Evolutionary conservation across 331 rosid genomes (phyloP).

Genomic region (Acacia concinna): DNA sequence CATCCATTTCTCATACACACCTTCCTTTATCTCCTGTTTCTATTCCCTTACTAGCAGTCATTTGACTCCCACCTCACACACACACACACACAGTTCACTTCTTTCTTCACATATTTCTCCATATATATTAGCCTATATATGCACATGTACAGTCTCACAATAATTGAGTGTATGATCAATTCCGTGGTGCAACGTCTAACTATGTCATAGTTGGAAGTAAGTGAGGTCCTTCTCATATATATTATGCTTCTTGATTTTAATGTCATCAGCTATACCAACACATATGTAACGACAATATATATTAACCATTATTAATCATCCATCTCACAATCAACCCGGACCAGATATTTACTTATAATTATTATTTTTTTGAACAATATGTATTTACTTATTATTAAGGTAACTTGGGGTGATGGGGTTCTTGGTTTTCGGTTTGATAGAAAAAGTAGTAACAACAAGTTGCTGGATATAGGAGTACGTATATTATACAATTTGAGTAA

Average conservation of each 20-base stretch:
- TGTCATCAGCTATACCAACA: neutral
- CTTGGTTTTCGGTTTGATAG: neutral
- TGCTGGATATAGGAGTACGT: neutral
- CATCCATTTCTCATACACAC: neutral
- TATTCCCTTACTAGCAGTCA: neutral
- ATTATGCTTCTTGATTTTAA: neutral
- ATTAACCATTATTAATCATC: neutral
- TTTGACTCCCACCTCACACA: neutral
- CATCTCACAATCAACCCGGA: neutral
- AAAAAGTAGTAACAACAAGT: neutral
- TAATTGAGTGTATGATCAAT: neutral
- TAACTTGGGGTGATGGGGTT: neutral
- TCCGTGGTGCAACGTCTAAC: neutral
- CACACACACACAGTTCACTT: too few relatives aligned
- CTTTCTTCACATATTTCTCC: neutral
- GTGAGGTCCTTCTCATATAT: neutral
- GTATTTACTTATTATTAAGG: neutral
- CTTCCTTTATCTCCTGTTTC: neutral
- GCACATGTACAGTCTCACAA: neutral
- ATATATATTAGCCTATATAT: too few relatives aligned
- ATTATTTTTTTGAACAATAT: too few relatives aligned
- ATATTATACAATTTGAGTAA: neutral
- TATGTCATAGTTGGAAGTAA: neutral
- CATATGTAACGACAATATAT: neutral
- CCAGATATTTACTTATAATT: neutral